A percentile compares a stretch with the other conserved stretches of the same genome.
phyloP scores from a whole-genome alignment of 805 yeast genomes.

The Lipomyces anomalus region DNA sequence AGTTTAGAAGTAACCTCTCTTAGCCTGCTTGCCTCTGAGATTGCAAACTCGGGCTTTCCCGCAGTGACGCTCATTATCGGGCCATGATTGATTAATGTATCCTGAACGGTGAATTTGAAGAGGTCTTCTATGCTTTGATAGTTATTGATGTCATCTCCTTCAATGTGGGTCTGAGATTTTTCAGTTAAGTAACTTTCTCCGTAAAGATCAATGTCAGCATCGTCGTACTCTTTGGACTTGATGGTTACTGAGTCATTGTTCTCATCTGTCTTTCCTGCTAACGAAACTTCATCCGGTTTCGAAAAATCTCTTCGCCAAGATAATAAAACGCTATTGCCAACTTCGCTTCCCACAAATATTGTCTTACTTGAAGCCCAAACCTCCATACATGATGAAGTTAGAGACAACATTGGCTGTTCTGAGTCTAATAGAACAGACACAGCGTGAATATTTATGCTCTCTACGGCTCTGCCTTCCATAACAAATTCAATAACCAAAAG shows the following conservation, averaged over 20 bases:
- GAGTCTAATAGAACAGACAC: neutral
- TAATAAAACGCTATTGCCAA: conserved; percentile 54
- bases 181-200: conserved; percentile 17
- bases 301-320: conserved; percentile 32
- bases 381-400: conserved; percentile 10
- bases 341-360: conserved; percentile 55
- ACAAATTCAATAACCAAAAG: conserved; percentile 37
- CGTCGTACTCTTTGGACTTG: conserved; percentile 20
- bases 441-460: conserved; percentile 23
- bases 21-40: conserved; percentile 42
- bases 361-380: conserved; percentile 20
- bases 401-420: neutral
- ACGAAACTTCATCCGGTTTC: conserved; percentile 1
- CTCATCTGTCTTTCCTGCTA: neutral
- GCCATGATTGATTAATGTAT: conserved; percentile 58
- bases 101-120: conserved; percentile 44
- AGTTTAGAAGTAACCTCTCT: conserved; percentile 8
- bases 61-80: conserved; percentile 65
- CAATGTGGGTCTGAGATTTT: conserved; percentile 6
- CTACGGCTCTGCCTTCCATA: conserved; percentile 38
- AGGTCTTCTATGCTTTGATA: neutral
- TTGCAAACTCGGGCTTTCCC: conserved; percentile 55
- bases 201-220: conserved; percentile 27
- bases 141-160: neutral
- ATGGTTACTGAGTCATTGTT: neutral